Base-by-base conservation (phyloP, 257 asterid genomes). In the Perilla frutescens region DNA sequence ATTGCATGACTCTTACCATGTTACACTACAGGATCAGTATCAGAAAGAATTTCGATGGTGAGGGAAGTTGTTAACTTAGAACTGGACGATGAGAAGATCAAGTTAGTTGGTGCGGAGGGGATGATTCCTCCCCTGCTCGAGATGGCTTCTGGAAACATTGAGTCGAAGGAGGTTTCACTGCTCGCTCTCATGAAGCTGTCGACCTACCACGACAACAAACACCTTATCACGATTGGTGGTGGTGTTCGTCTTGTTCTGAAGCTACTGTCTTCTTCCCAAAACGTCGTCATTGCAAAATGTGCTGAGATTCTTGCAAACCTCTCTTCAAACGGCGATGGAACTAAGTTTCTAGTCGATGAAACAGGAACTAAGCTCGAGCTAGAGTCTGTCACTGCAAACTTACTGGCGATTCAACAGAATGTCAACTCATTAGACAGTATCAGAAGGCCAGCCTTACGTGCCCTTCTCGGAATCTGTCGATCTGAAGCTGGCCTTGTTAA, bases 401-500 rank as follows among this genome's bases (percentile, higher is more conserved):
- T 86, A 15, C 59, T 86, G 8, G 82, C 82, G 51, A 82, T 84
- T 41, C 93, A 88, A 59, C 88, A 84, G 40, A 85, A 84, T 74
- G 72, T 82, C 15, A 79, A 74, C 53, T 66, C 80, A 51, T 47
- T 77, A 3, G 88, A 86, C 76, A 6, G 48, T 20, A 79, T 88
- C 10, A 77, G 83, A 14, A 82, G 75, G 75, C 93, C 87, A 2
- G 87, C 89, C 50, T 60, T 86, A 41, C 84, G 79, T 6, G 84
- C 91, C 55, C 79, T 88, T 6, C 78, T 86, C 8, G 87, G 87
- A 47, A 82, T 88, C 45, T 86, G 85, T 71, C 91, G 63, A 51
- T 81, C 85, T n/a, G 89, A 88, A 50, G 81, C 88, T 1, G 83
- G 77, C 11, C 85, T 86, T 7, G 84, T 86, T 59, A 88, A 88